phyloP scores from a whole-genome alignment of 768 basidiomycete species.

The Megacollybia marginata region DNA sequence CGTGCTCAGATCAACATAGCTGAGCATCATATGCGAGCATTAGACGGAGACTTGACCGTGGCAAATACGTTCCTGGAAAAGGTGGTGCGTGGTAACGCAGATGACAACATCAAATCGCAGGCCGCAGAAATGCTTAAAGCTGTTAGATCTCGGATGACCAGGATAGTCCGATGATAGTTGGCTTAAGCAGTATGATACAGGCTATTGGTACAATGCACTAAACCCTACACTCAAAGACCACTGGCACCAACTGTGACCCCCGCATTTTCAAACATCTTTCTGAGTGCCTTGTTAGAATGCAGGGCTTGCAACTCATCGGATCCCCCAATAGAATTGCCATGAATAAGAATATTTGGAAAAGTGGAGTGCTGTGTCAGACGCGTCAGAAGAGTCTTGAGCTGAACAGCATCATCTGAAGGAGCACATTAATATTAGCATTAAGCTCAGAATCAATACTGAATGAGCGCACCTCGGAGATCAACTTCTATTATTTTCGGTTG shows the following conservation, averaged over 20 bases:
- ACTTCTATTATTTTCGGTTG: conserved; percentile 68
- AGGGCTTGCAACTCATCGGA: conserved; percentile 50
- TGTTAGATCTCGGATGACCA: not conserved
- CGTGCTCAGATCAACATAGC: not conserved
- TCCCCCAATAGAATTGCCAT: conserved; percentile 59
- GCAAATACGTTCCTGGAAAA: not conserved
- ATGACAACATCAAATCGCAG: not conserved
- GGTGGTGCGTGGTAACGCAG: not conserved
- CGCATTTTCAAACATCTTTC: conserved; percentile 36
- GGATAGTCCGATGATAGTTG: too few species aligned
- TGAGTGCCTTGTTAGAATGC: conserved; percentile 41
- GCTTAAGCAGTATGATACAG: too few species aligned
- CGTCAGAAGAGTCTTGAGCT: conserved; percentile 58
- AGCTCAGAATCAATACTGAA: not conserved
- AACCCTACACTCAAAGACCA: conserved; percentile 4
- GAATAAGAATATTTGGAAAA: conserved; percentile 69
- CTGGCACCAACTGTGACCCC: conserved; percentile 31
- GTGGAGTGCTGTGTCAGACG: conserved; percentile 63
- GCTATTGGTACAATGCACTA: not conserved
- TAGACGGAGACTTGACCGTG: not conserved
- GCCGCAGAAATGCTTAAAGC: not conserved
- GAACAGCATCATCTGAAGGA: conserved; percentile 45
- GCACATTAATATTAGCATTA: not conserved
- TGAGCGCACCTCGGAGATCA: conserved; percentile 52
- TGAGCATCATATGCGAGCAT: not conserved